Conservation (phyloP, 768 basidiomycete species). For the Stropharia rugosoannulata region DNA sequence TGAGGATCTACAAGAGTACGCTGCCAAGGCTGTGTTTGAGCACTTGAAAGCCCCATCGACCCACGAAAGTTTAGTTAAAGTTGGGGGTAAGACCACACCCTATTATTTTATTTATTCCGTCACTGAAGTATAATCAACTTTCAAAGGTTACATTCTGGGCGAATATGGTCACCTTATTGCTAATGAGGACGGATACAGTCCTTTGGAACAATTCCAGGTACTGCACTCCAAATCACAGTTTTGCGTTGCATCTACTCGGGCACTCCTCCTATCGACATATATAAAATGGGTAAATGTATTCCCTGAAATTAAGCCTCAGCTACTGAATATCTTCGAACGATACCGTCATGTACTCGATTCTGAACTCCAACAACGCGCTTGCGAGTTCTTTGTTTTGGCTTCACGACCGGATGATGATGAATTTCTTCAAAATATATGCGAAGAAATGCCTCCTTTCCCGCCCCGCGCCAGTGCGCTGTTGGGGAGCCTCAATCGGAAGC, state of each 20-base stretch:
- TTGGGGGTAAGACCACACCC: constrained; percentile 65
- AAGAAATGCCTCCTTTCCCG: constrained; percentile 99
- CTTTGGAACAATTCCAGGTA: constrained; percentile 90
- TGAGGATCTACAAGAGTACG: constrained; percentile 95
- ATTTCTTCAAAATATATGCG: constrained; percentile 90
- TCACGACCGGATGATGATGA: constrained; percentile 87
- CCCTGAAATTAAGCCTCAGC: constrained; percentile 94
- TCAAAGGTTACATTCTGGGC: constrained; percentile 87
- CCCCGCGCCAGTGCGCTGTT: constrained; percentile 90
- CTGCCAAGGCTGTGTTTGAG: constrained; percentile 88
- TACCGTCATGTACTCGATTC: constrained; percentile 97
- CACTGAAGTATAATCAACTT: constrained; percentile 4
- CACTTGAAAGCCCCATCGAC: constrained; percentile 83
- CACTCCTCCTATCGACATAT: constrained; percentile 93
- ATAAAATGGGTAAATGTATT: constrained; percentile 99
- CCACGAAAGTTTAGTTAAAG: constrained; percentile 94
- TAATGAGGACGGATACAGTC: constrained; percentile 91
- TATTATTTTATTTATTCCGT: background rate
- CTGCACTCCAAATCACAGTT: constrained; percentile 95
- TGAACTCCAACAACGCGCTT: constrained; percentile 96
- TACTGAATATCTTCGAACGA: constrained; percentile 93
- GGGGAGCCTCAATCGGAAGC: constrained; percentile 84
- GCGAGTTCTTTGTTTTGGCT: constrained; percentile 93
- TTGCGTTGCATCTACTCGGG: constrained; percentile 88
- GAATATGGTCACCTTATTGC: constrained; percentile 99